A percentile compares a stretch with the other conserved stretches of the same genome.
phyloP scores from a whole-genome alignment of 2,329 filamentous ascomycete genomes.

The Endoconidiophora polonica region DNA sequence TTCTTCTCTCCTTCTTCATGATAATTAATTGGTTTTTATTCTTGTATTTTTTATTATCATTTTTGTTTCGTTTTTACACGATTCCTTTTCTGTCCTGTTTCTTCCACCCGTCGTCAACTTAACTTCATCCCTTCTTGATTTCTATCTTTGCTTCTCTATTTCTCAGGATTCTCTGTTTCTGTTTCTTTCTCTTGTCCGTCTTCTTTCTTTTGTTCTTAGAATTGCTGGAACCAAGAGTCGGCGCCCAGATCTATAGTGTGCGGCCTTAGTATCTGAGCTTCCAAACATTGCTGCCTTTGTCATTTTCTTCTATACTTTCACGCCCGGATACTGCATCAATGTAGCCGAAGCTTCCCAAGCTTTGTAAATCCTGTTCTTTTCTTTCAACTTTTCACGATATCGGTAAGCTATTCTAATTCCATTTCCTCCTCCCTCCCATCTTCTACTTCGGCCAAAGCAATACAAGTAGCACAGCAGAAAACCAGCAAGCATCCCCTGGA shows the following conservation, averaged over 20 bases:
- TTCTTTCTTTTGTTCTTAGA: slow-evolving; percentile 6
- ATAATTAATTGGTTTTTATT: not conserved
- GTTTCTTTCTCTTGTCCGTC: slow-evolving; percentile 8
- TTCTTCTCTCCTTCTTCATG: slow-evolving; percentile 1
- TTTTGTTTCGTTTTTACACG: slow-evolving; percentile 1
- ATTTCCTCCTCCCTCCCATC: slow-evolving; percentile 8
- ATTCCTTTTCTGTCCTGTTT: not conserved
- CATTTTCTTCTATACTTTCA: not conserved
- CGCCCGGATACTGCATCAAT: slow-evolving; percentile 14
- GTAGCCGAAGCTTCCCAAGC: too few relatives aligned
- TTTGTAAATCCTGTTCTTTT: too few relatives aligned
- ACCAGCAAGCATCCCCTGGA: too few relatives aligned
- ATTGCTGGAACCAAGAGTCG: too few relatives aligned
- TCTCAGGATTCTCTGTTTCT: not conserved
- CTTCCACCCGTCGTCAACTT: not conserved
- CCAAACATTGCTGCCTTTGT: not conserved
- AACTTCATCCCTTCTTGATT: not conserved
- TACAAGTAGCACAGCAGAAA: too few relatives aligned
- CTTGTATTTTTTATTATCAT: not conserved
- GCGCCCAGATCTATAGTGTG: too few relatives aligned
- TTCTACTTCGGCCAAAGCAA: slow-evolving; percentile 3
- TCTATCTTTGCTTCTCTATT: not conserved
- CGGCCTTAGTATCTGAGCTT: too few relatives aligned
- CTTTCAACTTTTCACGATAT: too few relatives aligned
- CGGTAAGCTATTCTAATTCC: not conserved